Evolutionary conservation across 2,329 filamentous ascomycete genomes (phyloP), one percentile per base, ranked within the genome.

Genomic region (Diaporthe nobilis): DNA sequence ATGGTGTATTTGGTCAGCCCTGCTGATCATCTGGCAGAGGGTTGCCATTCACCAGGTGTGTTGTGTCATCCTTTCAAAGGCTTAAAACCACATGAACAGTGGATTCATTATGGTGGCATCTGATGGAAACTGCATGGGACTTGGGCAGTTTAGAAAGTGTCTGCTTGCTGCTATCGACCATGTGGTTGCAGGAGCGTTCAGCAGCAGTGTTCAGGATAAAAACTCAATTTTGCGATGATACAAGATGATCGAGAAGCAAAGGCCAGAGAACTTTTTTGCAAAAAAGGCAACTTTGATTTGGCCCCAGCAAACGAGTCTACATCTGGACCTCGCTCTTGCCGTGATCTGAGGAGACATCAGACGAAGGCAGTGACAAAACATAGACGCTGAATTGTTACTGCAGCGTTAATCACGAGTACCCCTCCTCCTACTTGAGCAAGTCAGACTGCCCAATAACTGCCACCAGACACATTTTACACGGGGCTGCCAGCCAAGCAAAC

Each of bases 311-410:
- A 12, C 22, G 0, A 25, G 17, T 2, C 13, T 12, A 28, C 5
- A 7, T 28, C 25, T 20, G 8, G 7, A 15, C 5, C 47, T 37
- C 15, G n/a, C 47, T 12, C 65, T 17, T 39, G 47, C 13, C 15
- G 10, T 25, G n/a, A n/a, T 28, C 17, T 12, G 5, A 28, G 20
- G n/a, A 6, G 12, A 39, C 47, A 68, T 53, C 22, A 55, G 65
- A 55, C 49, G 49, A 55, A 28, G 34, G 9, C n/a, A 42, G 49
- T 70, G 65, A 70, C 65, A 22, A 55, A 25, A 39, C 31, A 17
- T 17, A 22, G 28, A 5, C 0, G 10, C n/a, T 70, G 49, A 70
- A 4, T 53, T 39, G 15, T 13, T n/a, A 3, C 12, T 10, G 6
- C 1, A 53, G 6, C 20, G 1, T 42, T 0, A 39, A 53, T 55